Evolutionary conservation across 805 yeast genomes (phyloP).

Genomic region (Candida corydali): DNA sequence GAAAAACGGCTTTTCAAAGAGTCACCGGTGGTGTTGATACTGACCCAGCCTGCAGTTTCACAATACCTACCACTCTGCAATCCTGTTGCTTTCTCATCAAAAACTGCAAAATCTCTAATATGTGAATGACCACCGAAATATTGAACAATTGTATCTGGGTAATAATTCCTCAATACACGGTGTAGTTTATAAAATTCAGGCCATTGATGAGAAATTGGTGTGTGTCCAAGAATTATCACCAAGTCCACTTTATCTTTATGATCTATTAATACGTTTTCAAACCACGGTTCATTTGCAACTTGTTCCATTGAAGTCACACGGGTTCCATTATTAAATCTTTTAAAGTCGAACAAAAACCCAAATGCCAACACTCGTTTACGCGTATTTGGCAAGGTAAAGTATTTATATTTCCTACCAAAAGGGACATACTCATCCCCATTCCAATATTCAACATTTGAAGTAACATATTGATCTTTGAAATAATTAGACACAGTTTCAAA

Average conservation of each 20-base stretch:
- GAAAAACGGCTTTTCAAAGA: slow-evolving; percentile 23
- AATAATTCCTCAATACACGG: slow-evolving; percentile 46
- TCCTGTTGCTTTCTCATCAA: slow-evolving; percentile 67
- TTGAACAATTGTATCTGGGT: slow-evolving; percentile 66
- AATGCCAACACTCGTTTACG: slow-evolving; percentile 56
- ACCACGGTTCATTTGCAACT: slow-evolving; percentile 61
- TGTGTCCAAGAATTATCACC: slow-evolving; percentile 71
- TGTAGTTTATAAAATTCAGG: slow-evolving; percentile 49
- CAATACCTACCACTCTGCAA: slow-evolving; percentile 92
- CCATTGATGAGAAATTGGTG: slow-evolving; percentile 58
- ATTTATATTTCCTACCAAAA: slow-evolving; percentile 64
- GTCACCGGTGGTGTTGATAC: slow-evolving; percentile 39
- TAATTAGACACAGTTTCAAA: slow-evolving; percentile 53
- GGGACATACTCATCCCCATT: slow-evolving; percentile 46
- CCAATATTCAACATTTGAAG: slow-evolving; percentile 65
- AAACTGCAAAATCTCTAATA: slow-evolving; percentile 72
- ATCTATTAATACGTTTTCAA: slow-evolving; percentile 39
- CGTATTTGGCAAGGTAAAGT: slow-evolving; percentile 59
- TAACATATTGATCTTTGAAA: slow-evolving; percentile 62
- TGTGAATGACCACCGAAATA: slow-evolving; percentile 95
- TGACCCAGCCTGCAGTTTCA: slow-evolving; percentile 88
- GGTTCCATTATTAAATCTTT: slow-evolving; percentile 53
- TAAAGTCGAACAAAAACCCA: slow-evolving; percentile 78
- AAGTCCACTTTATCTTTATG: slow-evolving; percentile 49
- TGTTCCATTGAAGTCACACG: slow-evolving; percentile 60